These are phyloP conservation scores for Phytophthora pinifolia DNA, from an alignment of 352 stramenopile species.

Conservation along the genomic window DNA sequence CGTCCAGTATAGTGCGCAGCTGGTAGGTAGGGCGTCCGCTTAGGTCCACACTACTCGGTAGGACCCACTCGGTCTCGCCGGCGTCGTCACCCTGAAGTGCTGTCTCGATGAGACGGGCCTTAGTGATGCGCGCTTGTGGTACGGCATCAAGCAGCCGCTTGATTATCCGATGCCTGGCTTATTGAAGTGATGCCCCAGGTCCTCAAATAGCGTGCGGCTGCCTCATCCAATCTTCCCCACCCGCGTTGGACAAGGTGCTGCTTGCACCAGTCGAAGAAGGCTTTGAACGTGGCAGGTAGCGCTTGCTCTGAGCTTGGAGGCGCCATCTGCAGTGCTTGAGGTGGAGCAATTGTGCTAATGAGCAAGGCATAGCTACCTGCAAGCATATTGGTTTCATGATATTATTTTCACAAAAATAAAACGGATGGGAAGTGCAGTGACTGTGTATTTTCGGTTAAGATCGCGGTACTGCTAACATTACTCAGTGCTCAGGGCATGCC, in stretches of 20 bases:
- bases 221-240: slow-evolving; percentile 1
- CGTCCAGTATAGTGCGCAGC: slow-evolving; percentile 3
- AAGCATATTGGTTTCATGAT: no score
- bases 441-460: background rate
- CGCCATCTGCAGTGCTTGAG: background rate
- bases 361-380: no score
- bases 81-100: background rate
- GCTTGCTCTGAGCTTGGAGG: background rate
- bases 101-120: slow-evolving; percentile 1
- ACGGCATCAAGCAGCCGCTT: background rate
- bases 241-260: slow-evolving; percentile 3
- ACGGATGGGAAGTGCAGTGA: background rate
- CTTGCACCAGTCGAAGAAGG: slow-evolving; percentile 11
- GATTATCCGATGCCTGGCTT: background rate
- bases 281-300: background rate
- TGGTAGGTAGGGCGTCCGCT: background rate
- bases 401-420: background rate
- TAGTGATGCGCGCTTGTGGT: background rate
- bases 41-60: background rate
- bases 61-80: slow-evolving; percentile 1
- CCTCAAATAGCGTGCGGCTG: slow-evolving; percentile 7
- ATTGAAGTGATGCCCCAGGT: slow-evolving; percentile 1
- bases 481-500: background rate
- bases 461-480: background rate
- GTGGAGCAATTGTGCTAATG: background rate